Base-by-base conservation (phyloP, 2,329 filamentous ascomycete genomes). In the Ustilaginoidea virens region DNA sequence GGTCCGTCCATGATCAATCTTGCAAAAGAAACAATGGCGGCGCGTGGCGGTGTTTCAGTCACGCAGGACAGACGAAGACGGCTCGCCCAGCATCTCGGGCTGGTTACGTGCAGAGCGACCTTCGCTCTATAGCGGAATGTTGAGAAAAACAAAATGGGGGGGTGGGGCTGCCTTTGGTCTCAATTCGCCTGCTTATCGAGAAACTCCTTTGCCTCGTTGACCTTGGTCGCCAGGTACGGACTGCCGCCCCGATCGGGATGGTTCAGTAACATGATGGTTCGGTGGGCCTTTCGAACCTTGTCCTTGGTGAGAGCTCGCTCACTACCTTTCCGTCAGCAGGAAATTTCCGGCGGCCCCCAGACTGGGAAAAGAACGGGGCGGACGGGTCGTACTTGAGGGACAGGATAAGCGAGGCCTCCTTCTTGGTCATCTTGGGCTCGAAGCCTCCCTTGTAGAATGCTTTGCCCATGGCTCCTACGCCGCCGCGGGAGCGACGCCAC, bases 401-500 rank as follows among this genome's bases (percentile, higher is more conserved):
- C 27, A 98, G 61, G 36, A 98, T 94, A 43, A 98, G 60, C 4
- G 85, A 69, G 14, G 90, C 90, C 59, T 98, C 90, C 52, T 79
- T 75, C 53, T 79, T 73, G 53, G 74, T 94, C 87, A 98, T 98
- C 56, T 79, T 80, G 35, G 74, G 66, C 61, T 98, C 90, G 51
- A 98, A 98, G n/a, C 90, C 90, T 42, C 90, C 90, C 58, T 96
- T 98, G 68, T 94, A 96, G 51, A 85, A 98, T 23, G 85, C 75
- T 55, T 86, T 85, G 44, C 90, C 90, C 43, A 93, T 61, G 20
- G 80, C 76, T 40, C 79, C 80, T 27, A 80, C 65, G 38, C 77
- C 77, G 37, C 80, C 80, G 37, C 80, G 70, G 35, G 79, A 92
- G 46, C 82, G 74, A 38, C 86, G 75, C 54, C 86, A 71, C 42